A percentile compares a stretch with the other conserved stretches of the same genome.
Conservation (phyloP, 768 basidiomycete species). For the Pisolithus tinctorius region DNA sequence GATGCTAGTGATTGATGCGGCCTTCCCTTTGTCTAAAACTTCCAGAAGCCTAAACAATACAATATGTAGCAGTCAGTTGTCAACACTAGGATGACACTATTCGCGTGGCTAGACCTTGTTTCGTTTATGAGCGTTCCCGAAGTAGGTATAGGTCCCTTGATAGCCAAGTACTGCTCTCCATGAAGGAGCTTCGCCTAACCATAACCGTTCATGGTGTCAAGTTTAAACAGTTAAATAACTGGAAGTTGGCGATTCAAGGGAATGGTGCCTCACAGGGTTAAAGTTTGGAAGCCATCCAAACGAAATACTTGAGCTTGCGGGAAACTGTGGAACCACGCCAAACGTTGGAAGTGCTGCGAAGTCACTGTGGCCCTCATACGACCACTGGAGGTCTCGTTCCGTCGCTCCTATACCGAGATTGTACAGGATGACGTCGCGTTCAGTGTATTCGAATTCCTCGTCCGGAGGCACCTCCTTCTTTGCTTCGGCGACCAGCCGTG, state of each 20-base stretch:
- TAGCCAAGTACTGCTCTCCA: slow-evolving; percentile 91
- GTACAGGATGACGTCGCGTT: slow-evolving; percentile 90
- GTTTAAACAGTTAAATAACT: neutral
- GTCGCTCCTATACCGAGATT: slow-evolving; percentile 94
- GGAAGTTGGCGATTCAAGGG: neutral
- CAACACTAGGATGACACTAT: slow-evolving; percentile 10
- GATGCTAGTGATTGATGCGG: slow-evolving; percentile 77
- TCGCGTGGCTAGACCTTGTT: slow-evolving; percentile 40
- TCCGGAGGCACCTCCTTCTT: slow-evolving; percentile 56
- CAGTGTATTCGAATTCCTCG: slow-evolving; percentile 67
- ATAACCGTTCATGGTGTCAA: neutral
- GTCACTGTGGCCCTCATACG: slow-evolving; percentile 81
- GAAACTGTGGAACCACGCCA: slow-evolving; percentile 90
- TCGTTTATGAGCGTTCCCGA: slow-evolving; percentile 72
- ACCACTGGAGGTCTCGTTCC: slow-evolving; percentile 87
- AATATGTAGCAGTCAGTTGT: neutral
- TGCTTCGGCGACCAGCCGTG: slow-evolving; percentile 72
- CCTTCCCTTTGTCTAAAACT: slow-evolving; percentile 88
- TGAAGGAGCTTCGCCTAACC: slow-evolving; percentile 89
- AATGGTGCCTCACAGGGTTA: slow-evolving; percentile 62
- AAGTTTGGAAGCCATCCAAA: slow-evolving; percentile 92
- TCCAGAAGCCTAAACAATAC: slow-evolving; percentile 52
- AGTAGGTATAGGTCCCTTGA: slow-evolving; percentile 83
- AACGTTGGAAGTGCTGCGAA: slow-evolving; percentile 90
- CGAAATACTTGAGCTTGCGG: slow-evolving; percentile 55